Percentiles rank a stretch among this genome's conserved stretches.
Conservation (phyloP, 805 yeast species). For the Maudiozyma pseudohumilis region DNA sequence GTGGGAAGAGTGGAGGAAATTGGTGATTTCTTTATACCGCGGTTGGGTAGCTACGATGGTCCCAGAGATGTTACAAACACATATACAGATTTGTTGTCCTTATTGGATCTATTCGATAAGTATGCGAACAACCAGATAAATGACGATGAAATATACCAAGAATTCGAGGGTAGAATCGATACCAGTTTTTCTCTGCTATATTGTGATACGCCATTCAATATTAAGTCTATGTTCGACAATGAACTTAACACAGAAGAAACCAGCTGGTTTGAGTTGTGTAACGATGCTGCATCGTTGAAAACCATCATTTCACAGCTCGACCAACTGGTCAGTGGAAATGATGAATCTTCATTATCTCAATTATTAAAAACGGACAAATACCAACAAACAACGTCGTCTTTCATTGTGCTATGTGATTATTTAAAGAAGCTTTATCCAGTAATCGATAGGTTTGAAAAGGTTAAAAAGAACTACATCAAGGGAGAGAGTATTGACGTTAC, state of each 20-base stretch:
- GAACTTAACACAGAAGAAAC: conserved; percentile 5
- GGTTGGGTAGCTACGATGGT: conserved; percentile 9
- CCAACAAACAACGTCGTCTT: conserved; percentile 16
- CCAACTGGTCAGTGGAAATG: neutral
- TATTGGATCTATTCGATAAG: conserved; percentile 13
- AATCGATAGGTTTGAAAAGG: conserved; percentile 52
- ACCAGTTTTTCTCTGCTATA: conserved; percentile 20
- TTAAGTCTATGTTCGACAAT: conserved; percentile 13
- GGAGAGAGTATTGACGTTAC: conserved; percentile 1
- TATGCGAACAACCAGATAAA: conserved; percentile 20
- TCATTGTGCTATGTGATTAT: conserved; percentile 14
- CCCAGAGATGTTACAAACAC: neutral
- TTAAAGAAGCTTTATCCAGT: conserved; percentile 27
- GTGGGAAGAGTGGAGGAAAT: conserved; percentile 24
- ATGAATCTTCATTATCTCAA: conserved; percentile 1
- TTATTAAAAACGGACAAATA: conserved; percentile 18
- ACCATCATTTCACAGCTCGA: conserved; percentile 18
- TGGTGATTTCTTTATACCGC: conserved; percentile 28
- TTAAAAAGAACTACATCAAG: conserved; percentile 21
- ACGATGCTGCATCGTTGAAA: conserved; percentile 17
- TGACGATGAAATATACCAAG: conserved; percentile 14
- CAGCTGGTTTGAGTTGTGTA: conserved; percentile 27
- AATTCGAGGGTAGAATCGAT: conserved; percentile 17
- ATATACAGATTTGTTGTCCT: conserved; percentile 12
- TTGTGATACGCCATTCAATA: conserved; percentile 19